These are phyloP conservation scores for Harringtonia lauricola DNA, from an alignment of 2,329 filamentous ascomycete genomes.

Conservation along the genomic window DNA sequence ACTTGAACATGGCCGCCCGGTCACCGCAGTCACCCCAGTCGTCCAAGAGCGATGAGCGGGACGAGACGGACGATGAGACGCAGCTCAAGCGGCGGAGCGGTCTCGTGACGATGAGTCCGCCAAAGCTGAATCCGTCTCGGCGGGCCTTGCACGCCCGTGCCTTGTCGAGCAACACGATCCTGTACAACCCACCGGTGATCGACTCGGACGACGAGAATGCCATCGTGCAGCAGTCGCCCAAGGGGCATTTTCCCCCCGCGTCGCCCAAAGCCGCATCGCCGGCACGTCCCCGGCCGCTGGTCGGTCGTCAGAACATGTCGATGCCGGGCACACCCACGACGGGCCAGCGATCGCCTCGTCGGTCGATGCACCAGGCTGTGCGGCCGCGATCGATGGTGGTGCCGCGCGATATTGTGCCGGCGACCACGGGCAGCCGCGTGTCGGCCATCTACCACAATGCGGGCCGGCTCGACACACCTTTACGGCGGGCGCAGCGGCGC, in stretches of 20 bases:
- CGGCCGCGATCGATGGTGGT: conserved; percentile 50
- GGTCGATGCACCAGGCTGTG: conserved; percentile 30
- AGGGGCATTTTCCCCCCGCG: conserved; percentile 25
- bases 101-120: not conserved
- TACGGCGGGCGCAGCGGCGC: conserved; percentile 27
- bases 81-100: not conserved
- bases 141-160: conserved; percentile 55
- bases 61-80: not conserved
- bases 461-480: conserved; percentile 32
- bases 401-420: conserved; percentile 39
- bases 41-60: conserved; percentile 13
- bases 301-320: conserved; percentile 29
- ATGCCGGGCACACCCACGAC: conserved; percentile 16
- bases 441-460: conserved; percentile 28
- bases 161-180: conserved; percentile 69
- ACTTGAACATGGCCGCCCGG: conserved; percentile 7
- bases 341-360: conserved; percentile 34
- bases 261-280: conserved; percentile 24
- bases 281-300: conserved; percentile 22
- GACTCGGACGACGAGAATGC: not conserved
- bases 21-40: conserved; percentile 12
- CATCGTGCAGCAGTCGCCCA: not conserved
- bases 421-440: conserved; percentile 42
- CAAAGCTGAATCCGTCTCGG: conserved; percentile 2
- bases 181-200: conserved; percentile 58